Evolutionary conservation across 305 asterid genomes (phyloP), one percentile per base, ranked within the genome.

Genomic region (Salvia sclarea): DNA sequence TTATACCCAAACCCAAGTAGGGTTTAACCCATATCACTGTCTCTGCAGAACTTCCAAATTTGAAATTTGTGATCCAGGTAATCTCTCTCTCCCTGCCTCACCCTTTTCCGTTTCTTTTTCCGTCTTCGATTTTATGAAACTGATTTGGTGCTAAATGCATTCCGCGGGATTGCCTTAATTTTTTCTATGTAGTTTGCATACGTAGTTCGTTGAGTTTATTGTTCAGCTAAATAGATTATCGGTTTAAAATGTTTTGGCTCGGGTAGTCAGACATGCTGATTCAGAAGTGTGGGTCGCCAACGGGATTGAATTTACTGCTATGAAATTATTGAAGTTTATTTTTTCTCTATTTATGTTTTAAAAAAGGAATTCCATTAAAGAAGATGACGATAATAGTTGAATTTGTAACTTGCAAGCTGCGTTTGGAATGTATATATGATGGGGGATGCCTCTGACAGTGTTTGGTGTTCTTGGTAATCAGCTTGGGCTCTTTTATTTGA

Each of bases 61-160:
- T n/a, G n/a, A 25, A 59, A 35, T 59, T 37, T n/a, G 0, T 13
- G 41, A n/a, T 41, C 31, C 54, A 61, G 67, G 67, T 61, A 22
- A 21, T 18, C 24, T 33, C 24, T 5, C 14, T 12, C 24, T 22
- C 37, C 2, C 11, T 31, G n/a, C 31, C 0, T 37, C 5, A 1
- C 5, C 11, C 21, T n/a, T 22, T 21, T 40, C 1, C 1, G 2
- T 6, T 38, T 21, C 5, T 22, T 3, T 2, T 8, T 0, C 22
- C 20, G 1, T 38, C n/a, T 13, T 2, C 12, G 38, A 38, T 13
- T 3, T 12, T 12, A 38, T 59, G 65, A 59, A 10, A 38, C 10
- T 21, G 5, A 9, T 4, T 33, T 33, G 64, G 16, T 8, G 64
- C 64, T 57, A 57, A 16, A 21, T 33, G 14, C 21, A 57, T 57